Conservation (phyloP, 2,329 filamentous ascomycete species). For the Arthrobotrys conoides region DNA sequence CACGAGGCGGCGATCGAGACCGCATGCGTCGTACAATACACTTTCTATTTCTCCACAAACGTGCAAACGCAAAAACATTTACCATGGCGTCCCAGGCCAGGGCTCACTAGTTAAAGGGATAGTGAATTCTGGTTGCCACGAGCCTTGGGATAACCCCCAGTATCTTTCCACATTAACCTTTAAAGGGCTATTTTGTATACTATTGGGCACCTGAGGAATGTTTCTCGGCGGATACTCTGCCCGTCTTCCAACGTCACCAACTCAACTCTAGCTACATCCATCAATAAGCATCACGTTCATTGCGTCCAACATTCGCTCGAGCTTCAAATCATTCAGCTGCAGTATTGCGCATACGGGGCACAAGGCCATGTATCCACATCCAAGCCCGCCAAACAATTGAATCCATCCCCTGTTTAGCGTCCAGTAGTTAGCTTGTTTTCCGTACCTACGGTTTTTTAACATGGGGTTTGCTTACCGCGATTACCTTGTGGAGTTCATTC, state of each 20-base stretch:
- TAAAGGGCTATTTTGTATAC: background rate
- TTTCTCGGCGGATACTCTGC: background rate
- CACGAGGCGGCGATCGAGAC: constrained; percentile 13
- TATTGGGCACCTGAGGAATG: background rate
- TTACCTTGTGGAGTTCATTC: constrained; percentile 53
- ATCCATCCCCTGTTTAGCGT: constrained; percentile 23
- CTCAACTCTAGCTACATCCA: constrained; percentile 5
- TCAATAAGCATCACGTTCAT: constrained; percentile 2
- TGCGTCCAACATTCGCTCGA: background rate
- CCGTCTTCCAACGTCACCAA: background rate
- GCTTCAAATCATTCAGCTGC: background rate
- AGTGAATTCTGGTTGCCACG: background rate
- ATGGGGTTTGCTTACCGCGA: constrained; percentile 46
- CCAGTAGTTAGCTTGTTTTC: constrained; percentile 15
- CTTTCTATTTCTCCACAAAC: constrained; percentile 17
- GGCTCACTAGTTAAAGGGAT: background rate
- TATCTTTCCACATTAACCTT: background rate
- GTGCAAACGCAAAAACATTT: constrained; percentile 4
- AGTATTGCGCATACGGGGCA: background rate
- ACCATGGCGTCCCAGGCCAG: background rate
- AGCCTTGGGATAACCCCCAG: background rate
- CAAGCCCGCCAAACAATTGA: constrained; percentile 9
- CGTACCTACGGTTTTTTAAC: constrained; percentile 2
- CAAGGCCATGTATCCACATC: constrained; percentile 19
- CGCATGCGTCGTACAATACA: constrained; percentile 24